These are phyloP conservation scores for Neoarthrinium moseri DNA, from an alignment of 2,329 filamentous ascomycete genomes.

Conservation along the genomic window DNA sequence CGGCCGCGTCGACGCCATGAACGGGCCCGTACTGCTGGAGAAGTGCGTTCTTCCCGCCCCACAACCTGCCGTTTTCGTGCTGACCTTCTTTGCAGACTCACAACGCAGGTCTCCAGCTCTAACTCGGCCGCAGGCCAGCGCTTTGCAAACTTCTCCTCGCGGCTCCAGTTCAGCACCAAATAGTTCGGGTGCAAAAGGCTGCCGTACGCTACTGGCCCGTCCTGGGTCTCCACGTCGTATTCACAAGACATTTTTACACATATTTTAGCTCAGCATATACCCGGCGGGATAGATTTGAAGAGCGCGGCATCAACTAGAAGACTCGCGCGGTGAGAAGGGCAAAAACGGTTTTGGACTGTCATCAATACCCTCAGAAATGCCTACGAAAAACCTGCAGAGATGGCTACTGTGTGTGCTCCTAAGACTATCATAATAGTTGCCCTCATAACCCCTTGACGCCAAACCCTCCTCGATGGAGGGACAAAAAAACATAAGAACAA, in stretches of 20 bases:
- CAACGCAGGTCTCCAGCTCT: conserved; percentile 58
- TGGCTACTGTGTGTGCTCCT: not conserved
- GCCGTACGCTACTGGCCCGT: too few species aligned
- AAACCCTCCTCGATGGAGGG: not conserved
- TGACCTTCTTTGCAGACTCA: conserved; percentile 51
- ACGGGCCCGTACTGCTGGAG: conserved; percentile 85
- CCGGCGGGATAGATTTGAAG: too few species aligned
- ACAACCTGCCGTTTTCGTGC: not conserved
- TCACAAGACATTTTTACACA: too few species aligned
- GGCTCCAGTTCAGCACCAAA: conserved; percentile 69
- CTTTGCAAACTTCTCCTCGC: conserved; percentile 71
- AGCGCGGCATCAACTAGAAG: too few species aligned
- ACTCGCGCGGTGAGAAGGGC: too few species aligned
- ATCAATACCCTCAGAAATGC: too few species aligned
- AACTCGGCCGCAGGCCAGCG: conserved; percentile 58
- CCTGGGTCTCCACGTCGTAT: too few species aligned
- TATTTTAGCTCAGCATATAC: too few species aligned
- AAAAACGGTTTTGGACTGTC: too few species aligned
- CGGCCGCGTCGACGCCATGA: conserved; percentile 85
- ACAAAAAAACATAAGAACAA: not conserved
- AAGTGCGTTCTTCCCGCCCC: conserved; percentile 59
- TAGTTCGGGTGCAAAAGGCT: too few species aligned
- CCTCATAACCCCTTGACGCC: not conserved
- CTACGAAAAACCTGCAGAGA: not conserved
- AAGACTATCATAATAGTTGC: not conserved